Evolutionary conservation across 441 rosid species (phyloP), one percentile per base, ranked within the genome.

Genomic region (Pelargonium myrrhifolium): DNA sequence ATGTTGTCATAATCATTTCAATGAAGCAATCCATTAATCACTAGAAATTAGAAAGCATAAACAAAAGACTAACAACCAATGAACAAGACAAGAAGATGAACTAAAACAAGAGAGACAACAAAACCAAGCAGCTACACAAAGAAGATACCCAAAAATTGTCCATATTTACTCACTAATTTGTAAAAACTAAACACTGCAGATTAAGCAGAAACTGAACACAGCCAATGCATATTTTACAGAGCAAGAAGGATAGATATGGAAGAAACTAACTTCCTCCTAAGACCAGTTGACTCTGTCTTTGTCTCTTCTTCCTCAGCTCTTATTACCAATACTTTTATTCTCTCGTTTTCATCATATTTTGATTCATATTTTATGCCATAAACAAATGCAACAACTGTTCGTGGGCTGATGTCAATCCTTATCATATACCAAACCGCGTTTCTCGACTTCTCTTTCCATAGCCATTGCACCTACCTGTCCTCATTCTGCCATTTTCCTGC

Each of bases 221-320:
- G 14, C 6, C 62, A 10, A 24, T 59, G 47, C 65, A 62, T 0
- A 35, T 62, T 31, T 62, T 37, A 56, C 47, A 62, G 47, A 62
- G 47, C 40, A 35, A 22, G 43, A 28, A 18, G 15, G 42, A 31
- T 31, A 35, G 42, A 60, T 24, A 20, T 17, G 37, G 22, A 17
- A 59, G 35, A 24, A 10, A 22, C 39, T 35, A 24, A 61, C 64
- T 28, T 31, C 35, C 65, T 35, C 4, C 4, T n/a, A 11, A 10
- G 21, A 22, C 64, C 55, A 17, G 83, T 77, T 83, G 86, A 86
- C 81, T 69, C n/a, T 68, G 79, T 69, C 83, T 66, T 74, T 79
- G 84, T 81, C 83, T 62, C 68, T 67, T 77, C 75, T 65, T 76
- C 73, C 65, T 74, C 65, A 45, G 71, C 79, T 68, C 56, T 39